Percentiles rank a stretch among this genome's conserved stretches.
Conservation (phyloP, 2,329 filamentous ascomycete genomes). For the Aspergillus proliferans region DNA sequence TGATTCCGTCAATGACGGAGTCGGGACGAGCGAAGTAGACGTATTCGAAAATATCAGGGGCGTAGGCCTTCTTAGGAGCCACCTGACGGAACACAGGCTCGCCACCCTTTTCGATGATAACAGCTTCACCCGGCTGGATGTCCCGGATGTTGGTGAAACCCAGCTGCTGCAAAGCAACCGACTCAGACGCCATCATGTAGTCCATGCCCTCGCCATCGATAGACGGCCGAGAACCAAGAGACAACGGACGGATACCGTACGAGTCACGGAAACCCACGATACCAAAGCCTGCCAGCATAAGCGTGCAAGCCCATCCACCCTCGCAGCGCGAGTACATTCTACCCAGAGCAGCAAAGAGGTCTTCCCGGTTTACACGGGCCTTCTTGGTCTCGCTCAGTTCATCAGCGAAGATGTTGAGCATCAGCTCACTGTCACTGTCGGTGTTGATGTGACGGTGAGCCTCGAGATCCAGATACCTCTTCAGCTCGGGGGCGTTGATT, state of each 20-base stretch:
- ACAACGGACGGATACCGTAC: conserved; percentile 76
- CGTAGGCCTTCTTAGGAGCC: conserved; percentile 60
- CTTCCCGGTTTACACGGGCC: conserved; percentile 68
- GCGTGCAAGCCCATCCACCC: conserved; percentile 73
- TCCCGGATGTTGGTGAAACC: conserved; percentile 72
- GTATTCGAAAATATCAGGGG: conserved; percentile 81
- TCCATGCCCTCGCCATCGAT: conserved; percentile 61
- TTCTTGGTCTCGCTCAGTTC: conserved; percentile 76
- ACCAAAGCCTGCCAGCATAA: conserved; percentile 76
- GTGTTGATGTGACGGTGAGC: conserved; percentile 85
- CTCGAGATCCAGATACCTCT: conserved; percentile 65
- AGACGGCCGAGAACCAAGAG: conserved; percentile 68
- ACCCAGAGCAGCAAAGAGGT: conserved; percentile 66
- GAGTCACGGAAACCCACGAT: conserved; percentile 73
- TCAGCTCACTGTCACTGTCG: conserved; percentile 79
- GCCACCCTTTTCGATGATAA: conserved; percentile 74
- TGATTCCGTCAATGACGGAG: conserved; percentile 78
- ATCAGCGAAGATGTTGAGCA: conserved; percentile 83
- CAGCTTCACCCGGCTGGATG: conserved; percentile 75
- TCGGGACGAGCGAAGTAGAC: conserved; percentile 85
- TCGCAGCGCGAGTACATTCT: conserved; percentile 67
- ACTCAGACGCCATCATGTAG: conserved; percentile 90
- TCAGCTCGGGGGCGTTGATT: conserved; percentile 68
- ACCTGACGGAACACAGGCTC: conserved; percentile 71
- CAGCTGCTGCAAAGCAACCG: conserved; percentile 72